A percentile compares a stretch with the other conserved stretches of the same genome.
Conservation (phyloP, 2,329 filamentous ascomycete genomes). For the Fusarium pseudoanthophilum region DNA sequence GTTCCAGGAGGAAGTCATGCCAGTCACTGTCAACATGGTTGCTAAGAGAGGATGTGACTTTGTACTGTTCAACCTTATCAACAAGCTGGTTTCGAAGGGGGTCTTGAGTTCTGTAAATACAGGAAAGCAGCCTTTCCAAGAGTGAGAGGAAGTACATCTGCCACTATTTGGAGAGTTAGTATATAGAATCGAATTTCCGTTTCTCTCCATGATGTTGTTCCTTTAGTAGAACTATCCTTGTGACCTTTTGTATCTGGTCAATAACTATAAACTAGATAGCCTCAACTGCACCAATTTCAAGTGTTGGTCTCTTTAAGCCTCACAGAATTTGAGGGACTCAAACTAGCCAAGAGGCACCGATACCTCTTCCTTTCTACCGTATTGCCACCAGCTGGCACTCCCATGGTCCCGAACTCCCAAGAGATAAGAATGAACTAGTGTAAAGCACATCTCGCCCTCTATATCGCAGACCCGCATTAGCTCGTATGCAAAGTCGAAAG, state of each 20-base stretch:
- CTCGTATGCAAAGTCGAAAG: no score
- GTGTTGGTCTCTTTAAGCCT: no score
- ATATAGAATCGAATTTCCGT: background rate
- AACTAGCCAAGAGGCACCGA: no score
- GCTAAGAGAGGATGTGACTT: background rate
- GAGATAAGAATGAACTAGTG: no score
- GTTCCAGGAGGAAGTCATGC: background rate
- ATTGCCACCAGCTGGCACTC: no score
- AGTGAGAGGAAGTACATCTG: background rate
- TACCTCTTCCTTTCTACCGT: no score
- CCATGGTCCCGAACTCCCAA: no score
- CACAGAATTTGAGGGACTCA: rapidly evolving
- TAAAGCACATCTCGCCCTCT: background rate
- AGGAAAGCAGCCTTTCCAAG: background rate
- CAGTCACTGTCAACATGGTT: background rate
- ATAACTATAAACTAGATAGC: background rate
- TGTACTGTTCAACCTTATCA: background rate
- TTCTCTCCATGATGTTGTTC: background rate
- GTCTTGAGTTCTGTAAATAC: background rate
- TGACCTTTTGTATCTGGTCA: background rate
- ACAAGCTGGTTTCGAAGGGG: background rate
- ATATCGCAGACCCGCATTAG: no score
- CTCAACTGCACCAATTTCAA: background rate
- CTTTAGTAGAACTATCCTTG: rapidly evolving
- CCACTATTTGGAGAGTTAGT: background rate